Conservation (phyloP, 306 rosid genomes). For the Cicer chorassanicum region DNA sequence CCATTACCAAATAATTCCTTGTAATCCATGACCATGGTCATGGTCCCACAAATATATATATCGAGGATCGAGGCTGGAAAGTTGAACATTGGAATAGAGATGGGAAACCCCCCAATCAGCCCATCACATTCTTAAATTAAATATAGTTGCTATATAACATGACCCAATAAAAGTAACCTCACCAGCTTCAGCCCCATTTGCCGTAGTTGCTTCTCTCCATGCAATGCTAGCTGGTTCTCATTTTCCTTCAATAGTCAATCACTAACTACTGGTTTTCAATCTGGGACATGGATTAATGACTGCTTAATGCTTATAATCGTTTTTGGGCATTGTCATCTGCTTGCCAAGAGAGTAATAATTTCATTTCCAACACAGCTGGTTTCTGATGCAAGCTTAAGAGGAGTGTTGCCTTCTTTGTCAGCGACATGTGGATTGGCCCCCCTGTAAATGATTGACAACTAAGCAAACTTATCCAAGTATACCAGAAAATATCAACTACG, state of each 20-base stretch:
- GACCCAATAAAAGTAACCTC: slow-evolving; percentile 41
- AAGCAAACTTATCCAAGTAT: not conserved
- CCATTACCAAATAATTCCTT: not conserved
- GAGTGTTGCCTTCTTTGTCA: slow-evolving; percentile 66
- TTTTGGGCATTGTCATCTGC: slow-evolving; percentile 51
- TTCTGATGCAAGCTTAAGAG: slow-evolving; percentile 58
- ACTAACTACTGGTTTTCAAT: slow-evolving; percentile 29
- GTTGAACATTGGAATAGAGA: slow-evolving; percentile 39
- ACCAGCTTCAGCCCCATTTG: slow-evolving; percentile 20
- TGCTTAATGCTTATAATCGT: slow-evolving; percentile 1
- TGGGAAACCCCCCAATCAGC: slow-evolving; percentile 30
- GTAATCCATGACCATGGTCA: slow-evolving; percentile 19
- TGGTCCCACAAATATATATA: slow-evolving; percentile 18
- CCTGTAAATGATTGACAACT: slow-evolving; percentile 52
- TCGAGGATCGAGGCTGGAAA: slow-evolving; percentile 42
- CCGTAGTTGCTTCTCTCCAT: slow-evolving; percentile 34
- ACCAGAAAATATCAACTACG: slow-evolving; percentile 11
- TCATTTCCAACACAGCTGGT: slow-evolving; percentile 50
- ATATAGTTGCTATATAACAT: slow-evolving; percentile 27
- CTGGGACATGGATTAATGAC: slow-evolving; percentile 29
- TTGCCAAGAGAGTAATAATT: slow-evolving; percentile 50
- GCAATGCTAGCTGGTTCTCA: slow-evolving; percentile 26
- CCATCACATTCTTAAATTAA: slow-evolving; percentile 29
- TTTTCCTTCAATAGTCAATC: not conserved
- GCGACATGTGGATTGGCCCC: slow-evolving; percentile 60